Evolutionary conservation across 2,329 filamentous ascomycete genomes (phyloP), one percentile per base, ranked within the genome.

Genomic region (Cryphonectria radicalis): DNA sequence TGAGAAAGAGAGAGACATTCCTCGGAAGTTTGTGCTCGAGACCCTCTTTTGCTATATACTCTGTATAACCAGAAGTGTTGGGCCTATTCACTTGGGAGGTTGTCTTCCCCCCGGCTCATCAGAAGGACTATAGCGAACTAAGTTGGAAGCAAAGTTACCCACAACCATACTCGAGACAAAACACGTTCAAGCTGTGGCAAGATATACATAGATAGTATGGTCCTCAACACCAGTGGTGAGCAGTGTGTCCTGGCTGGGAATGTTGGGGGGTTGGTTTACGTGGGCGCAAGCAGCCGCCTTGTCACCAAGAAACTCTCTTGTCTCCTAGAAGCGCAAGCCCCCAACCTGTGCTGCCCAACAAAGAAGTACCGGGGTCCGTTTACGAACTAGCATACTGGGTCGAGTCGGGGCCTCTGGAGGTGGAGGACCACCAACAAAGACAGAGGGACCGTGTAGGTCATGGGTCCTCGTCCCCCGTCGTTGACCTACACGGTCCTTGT

Each of bases 191-290:
- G 55, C 55, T 4, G 55, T 59, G 55, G 35, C 59, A 62, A 40
- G 17, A 37, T 19, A 5, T n/a, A 11, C 7, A 50, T 50, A 17
- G 19, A 19, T 6, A 8, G 43, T 4, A 19, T 19, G 7, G 32
- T 62, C 57, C 57, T 62, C 28, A 37, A 37, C 35, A 32, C 57
- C 25, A 11, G 32, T 37, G 32, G 14, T 35, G 59, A 28, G 35
- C 5, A 32, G 3, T 37, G 55, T 35, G 59, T 17, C 32, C 59
- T 19, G 17, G 43, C 8, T 22, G 8, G 40, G 59, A 66, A 53
- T 66, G 64, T 66, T 66, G 63, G 64, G 63, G 43, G 25, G 62
- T 40, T 64, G 43, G 25, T 40, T 40, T 64, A 64, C 40, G 46
- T 46, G n/a, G 32, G 35, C 35, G 8, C 32, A 35, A 35, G 59